These are phyloP conservation scores for Hevea brasiliensis DNA, from an alignment of 345 rosid genomes.

Conservation along the genomic window DNA sequence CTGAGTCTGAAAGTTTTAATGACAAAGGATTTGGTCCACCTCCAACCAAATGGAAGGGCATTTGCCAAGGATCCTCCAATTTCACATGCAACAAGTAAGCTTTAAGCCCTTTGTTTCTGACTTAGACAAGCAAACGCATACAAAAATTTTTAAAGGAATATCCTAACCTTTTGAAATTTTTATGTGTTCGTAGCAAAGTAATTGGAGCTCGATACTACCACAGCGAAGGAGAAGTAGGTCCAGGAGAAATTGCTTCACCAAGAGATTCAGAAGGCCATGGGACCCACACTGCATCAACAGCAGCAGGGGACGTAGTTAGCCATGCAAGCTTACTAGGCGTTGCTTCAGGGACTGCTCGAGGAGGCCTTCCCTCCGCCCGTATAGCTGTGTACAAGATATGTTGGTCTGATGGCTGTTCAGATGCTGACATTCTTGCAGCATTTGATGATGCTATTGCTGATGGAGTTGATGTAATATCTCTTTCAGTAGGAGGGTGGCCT, in stretches of 20 bases:
- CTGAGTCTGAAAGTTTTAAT: conserved; percentile 3
- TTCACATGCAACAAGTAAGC: conserved; percentile 23
- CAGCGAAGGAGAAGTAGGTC: not conserved
- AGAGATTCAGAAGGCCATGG: conserved; percentile 19
- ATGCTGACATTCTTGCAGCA: conserved; percentile 13
- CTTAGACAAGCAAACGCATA: not conserved
- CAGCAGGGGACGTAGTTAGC: conserved; percentile 1
- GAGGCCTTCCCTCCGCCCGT: conserved; percentile 12
- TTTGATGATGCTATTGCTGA: conserved; percentile 16
- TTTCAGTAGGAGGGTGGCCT: conserved; percentile 1
- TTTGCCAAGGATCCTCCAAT: conserved; percentile 2
- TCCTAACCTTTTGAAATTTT: too few species aligned
- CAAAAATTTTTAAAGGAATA: not conserved
- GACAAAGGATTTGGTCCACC: conserved; percentile 9
- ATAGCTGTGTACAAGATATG: conserved; percentile 21
- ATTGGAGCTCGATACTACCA: conserved; percentile 19
- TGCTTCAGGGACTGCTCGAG: conserved; percentile 12
- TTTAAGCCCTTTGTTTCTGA: not conserved
- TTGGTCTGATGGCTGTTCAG: not conserved
- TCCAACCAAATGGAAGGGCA: conserved; percentile 13
- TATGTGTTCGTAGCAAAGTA: conserved; percentile 1
- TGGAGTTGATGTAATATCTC: conserved; percentile 13
- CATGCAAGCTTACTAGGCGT: conserved; percentile 7
- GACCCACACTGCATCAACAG: conserved; percentile 16
- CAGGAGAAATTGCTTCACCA: not conserved